A percentile compares a stretch with the other conserved stretches of the same genome.
Evolutionary conservation across 2,329 filamentous ascomycete genomes (phyloP).

Genomic region (Plectosphaerella cucumerina): DNA sequence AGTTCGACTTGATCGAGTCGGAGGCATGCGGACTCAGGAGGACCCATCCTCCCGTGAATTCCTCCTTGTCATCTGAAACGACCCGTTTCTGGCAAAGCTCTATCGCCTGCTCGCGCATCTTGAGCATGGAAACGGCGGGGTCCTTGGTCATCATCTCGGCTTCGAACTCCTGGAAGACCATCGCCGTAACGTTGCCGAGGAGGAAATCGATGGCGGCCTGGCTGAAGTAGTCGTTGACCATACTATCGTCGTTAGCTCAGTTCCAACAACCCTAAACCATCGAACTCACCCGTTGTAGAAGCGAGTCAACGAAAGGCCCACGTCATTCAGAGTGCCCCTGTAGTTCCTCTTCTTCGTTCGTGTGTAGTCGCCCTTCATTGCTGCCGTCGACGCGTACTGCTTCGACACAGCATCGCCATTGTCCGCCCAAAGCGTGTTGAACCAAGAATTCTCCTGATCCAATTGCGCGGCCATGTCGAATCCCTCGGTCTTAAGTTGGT

Average conservation of each 20-base stretch:
- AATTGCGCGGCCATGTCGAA: conserved; percentile 70
- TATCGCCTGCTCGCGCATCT: conserved; percentile 83
- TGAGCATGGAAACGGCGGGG: conserved; percentile 80
- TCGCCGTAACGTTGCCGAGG: conserved; percentile 78
- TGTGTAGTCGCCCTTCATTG: conserved; percentile 95
- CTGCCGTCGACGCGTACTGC: conserved; percentile 92
- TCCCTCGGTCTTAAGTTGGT: conserved; percentile 71
- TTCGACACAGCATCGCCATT: conserved; percentile 95
- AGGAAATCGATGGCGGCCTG: conserved; percentile 94
- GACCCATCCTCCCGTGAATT: conserved; percentile 86
- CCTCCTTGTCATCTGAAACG: conserved; percentile 76
- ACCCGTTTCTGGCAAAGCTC: conserved; percentile 85
- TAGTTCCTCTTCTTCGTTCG: conserved; percentile 87
- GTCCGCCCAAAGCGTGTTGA: conserved; percentile 95
- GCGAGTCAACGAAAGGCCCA: conserved; percentile 80
- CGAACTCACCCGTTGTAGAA: conserved; percentile 59
- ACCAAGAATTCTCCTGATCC: conserved; percentile 83
- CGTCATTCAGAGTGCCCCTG: conserved; percentile 84
- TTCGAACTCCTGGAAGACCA: conserved; percentile 92
- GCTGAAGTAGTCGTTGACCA: conserved; percentile 96
- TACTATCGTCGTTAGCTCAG: conserved; percentile 47
- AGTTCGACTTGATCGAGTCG: conserved; percentile 61
- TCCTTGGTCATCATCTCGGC: conserved; percentile 90
- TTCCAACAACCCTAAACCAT: neutral
- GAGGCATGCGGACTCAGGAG: conserved; percentile 71